phyloP scores from a whole-genome alignment of 2,329 filamentous ascomycete species.

The Trichoderma semiorbis region DNA sequence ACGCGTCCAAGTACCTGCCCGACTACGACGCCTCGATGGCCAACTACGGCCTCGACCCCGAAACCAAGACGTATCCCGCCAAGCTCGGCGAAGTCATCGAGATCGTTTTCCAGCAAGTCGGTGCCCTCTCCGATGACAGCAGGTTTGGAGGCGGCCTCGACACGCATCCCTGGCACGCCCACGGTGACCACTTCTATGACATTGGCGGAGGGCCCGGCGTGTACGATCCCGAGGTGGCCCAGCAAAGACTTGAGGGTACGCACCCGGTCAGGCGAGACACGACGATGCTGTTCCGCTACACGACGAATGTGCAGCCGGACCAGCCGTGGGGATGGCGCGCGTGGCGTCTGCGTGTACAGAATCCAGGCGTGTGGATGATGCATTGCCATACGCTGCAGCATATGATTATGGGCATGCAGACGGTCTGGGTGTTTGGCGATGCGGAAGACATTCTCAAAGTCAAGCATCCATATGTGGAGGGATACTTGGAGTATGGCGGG shows the following conservation, averaged over 20 bases:
- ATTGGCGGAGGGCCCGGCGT: slow-evolving; percentile 20
- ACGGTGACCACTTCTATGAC: slow-evolving; percentile 20
- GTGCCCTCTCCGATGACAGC: slow-evolving; percentile 28
- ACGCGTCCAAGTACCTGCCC: slow-evolving; percentile 31
- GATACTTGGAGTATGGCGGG: slow-evolving; percentile 45
- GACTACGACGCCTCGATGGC: slow-evolving; percentile 48
- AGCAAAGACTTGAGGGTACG: slow-evolving; percentile 12
- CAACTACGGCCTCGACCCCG: slow-evolving; percentile 53
- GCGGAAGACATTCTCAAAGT: slow-evolving; percentile 21
- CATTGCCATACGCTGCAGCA: slow-evolving; percentile 59
- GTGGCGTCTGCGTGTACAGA: slow-evolving; percentile 49
- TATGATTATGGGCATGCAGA: slow-evolving; percentile 49
- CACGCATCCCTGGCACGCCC: slow-evolving; percentile 21
- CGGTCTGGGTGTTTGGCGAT: slow-evolving; percentile 28
- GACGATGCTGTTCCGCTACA: slow-evolving; percentile 56
- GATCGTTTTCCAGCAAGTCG: slow-evolving; percentile 46
- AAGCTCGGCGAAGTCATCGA: slow-evolving; percentile 55
- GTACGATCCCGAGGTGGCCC: slow-evolving; percentile 6
- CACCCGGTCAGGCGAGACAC: slow-evolving; percentile 42
- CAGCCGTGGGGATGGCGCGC: slow-evolving; percentile 55
- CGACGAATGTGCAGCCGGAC: slow-evolving; percentile 35
- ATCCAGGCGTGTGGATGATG: slow-evolving; percentile 56
- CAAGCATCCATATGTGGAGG: slow-evolving; percentile 33
- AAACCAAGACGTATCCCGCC: slow-evolving; percentile 48
- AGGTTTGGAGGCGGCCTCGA: slow-evolving; percentile 26